These are phyloP conservation scores for Cladosporium sp. DNA, from an alignment of 2,329 filamentous ascomycete species.

Conservation along the genomic window DNA sequence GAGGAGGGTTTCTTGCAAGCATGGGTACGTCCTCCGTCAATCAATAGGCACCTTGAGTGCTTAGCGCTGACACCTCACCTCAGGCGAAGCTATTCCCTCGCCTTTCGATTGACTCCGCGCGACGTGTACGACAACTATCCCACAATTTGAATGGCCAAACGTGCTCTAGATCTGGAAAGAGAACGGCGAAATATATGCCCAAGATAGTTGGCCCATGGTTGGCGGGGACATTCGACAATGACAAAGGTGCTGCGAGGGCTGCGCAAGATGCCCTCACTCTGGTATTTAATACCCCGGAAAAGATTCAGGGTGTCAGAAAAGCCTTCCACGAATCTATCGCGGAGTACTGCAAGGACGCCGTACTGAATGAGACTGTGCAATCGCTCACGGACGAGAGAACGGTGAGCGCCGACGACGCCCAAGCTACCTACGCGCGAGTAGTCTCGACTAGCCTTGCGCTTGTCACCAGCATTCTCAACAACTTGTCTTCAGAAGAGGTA, in stretches of 20 bases:
- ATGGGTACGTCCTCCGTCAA: constrained; percentile 60
- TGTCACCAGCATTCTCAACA: constrained; percentile 47
- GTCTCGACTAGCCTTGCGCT: constrained; percentile 53
- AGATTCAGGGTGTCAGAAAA: constrained; percentile 68
- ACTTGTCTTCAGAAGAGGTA: constrained; percentile 45
- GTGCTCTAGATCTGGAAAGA: constrained; percentile 59
- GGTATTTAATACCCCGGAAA: constrained; percentile 75
- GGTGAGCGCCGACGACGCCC: constrained; percentile 75
- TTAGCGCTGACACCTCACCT: constrained; percentile 28
- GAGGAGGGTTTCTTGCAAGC: constrained; percentile 81
- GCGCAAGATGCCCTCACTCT: constrained; percentile 68
- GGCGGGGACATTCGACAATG: constrained; percentile 79
- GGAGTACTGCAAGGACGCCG: constrained; percentile 72
- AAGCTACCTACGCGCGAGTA: constrained; percentile 79
- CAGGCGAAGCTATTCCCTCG: constrained; percentile 66
- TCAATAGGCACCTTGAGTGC: constrained; percentile 27
- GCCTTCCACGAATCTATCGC: constrained; percentile 76
- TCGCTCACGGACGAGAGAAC: constrained; percentile 86
- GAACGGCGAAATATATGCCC: constrained; percentile 73
- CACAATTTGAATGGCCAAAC: constrained; percentile 66
- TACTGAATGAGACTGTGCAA: constrained; percentile 67
- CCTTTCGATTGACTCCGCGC: constrained; percentile 80
- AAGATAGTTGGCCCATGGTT: constrained; percentile 84
- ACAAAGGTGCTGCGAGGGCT: constrained; percentile 68
- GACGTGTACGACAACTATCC: constrained; percentile 79